Evolutionary conservation across 257 asterid species (phyloP).

Genomic region (Ilex asprella): DNA sequence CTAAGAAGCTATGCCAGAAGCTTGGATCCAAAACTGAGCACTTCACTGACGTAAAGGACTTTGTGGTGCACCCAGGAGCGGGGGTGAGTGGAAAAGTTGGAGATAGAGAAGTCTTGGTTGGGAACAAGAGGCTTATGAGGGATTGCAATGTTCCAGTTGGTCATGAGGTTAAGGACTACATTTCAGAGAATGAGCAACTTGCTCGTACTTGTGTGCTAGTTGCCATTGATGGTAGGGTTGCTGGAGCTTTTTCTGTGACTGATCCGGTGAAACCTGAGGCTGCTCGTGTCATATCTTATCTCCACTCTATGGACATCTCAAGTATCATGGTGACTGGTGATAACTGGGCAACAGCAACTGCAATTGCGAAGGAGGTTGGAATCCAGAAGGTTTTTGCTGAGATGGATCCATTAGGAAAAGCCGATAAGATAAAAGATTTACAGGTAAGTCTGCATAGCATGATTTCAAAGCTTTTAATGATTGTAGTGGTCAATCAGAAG

Average conservation of each 20-base stretch:
- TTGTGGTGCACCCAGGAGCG: constrained; percentile 86
- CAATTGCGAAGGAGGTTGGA: constrained; percentile 82
- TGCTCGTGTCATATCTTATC: constrained; percentile 58
- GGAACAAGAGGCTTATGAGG: constrained; percentile 81
- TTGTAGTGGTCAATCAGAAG: no score
- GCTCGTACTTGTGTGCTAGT: constrained; percentile 92
- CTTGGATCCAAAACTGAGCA: constrained; percentile 34
- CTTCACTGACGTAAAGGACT: constrained; percentile 59
- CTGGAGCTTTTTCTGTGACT: constrained; percentile 88
- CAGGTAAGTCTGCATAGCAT: constrained; percentile 40
- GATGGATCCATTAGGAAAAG: constrained; percentile 91
- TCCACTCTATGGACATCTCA: constrained; percentile 63
- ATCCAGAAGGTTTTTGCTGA: constrained; percentile 83
- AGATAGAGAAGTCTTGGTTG: constrained; percentile 59
- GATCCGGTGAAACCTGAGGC: constrained; percentile 96
- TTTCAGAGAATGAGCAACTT: constrained; percentile 63
- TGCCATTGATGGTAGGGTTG: constrained; percentile 59
- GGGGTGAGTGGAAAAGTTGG: constrained; percentile 84
- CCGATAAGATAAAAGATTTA: constrained; percentile 86
- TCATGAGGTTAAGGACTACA: constrained; percentile 51
- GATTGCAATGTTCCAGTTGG: constrained; percentile 46
- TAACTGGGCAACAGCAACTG: constrained; percentile 95
- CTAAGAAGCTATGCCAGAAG: constrained; percentile 49
- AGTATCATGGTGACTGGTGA: constrained; percentile 98
- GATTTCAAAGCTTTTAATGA: no score